A percentile compares a stretch with the other conserved stretches of the same genome.
phyloP scores from a whole-genome alignment of 1,284 basidiomycete species.

The Malassezia globosa region DNA sequence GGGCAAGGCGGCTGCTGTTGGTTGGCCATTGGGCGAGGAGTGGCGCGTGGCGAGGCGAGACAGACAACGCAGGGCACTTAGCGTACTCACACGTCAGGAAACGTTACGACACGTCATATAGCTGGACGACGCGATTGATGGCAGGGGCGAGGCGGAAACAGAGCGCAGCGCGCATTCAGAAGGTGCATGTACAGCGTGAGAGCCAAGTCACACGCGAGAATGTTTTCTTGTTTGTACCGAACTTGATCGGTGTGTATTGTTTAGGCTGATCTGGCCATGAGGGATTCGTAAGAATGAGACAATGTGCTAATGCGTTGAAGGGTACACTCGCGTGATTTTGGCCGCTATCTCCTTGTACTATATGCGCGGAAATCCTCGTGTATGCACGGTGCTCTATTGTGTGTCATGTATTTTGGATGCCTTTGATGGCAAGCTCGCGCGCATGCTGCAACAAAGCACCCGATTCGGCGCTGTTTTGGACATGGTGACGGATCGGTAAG shows the following conservation, averaged over 20 bases:
- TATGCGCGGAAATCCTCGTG: slow-evolving; percentile 72
- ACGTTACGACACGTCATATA: too few relatives aligned
- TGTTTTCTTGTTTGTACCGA: slow-evolving; percentile 69
- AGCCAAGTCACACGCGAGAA: slow-evolving; percentile 25
- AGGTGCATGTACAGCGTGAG: background rate
- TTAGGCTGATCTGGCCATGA: too few relatives aligned
- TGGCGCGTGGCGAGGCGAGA: too few relatives aligned
- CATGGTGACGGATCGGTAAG: slow-evolving; percentile 97
- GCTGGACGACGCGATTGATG: slow-evolving; percentile 6
- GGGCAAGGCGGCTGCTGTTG: too few relatives aligned
- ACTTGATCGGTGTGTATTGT: slow-evolving; percentile 66
- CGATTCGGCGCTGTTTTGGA: slow-evolving; percentile 97
- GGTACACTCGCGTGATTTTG: slow-evolving; percentile 80
- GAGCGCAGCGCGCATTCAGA: slow-evolving; percentile 2
- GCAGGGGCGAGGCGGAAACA: slow-evolving; percentile 18
- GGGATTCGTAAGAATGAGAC: too few relatives aligned
- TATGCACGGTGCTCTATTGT: slow-evolving; percentile 78
- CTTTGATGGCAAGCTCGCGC: slow-evolving; percentile 87
- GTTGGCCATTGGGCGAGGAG: too few relatives aligned
- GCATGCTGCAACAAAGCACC: slow-evolving; percentile 70
- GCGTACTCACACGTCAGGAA: too few relatives aligned
- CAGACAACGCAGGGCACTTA: too few relatives aligned
- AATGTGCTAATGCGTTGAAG: slow-evolving; percentile 48
- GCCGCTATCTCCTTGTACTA: slow-evolving; percentile 80
- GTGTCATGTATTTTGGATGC: slow-evolving; percentile 91